These are phyloP conservation scores for Acanthamoeba royreba DNA, from an alignment of 208 protist genomes.

Conservation along the genomic window DNA sequence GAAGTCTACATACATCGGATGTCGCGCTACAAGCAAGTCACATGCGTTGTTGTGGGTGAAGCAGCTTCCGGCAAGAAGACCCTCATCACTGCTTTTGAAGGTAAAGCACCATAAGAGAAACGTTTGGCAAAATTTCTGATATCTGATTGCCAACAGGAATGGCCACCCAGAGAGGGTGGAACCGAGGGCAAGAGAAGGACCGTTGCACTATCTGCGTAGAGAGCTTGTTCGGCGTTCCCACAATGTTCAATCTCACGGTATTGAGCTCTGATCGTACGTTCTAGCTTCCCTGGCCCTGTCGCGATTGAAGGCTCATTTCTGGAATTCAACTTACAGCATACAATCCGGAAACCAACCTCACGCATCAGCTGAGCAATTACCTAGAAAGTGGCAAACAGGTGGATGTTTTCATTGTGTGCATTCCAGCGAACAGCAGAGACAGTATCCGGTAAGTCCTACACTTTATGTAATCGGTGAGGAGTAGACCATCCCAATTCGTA, in stretches of 20 bases:
- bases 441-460: not conserved
- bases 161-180: not conserved
- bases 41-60: not conserved
- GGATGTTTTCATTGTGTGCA: not conserved
- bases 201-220: not conserved
- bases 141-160: not conserved
- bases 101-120: no score
- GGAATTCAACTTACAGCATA: not conserved
- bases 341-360: not conserved
- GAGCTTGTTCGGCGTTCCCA: not conserved
- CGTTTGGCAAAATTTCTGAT: no score
- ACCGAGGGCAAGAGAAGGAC: slow-evolving; percentile 1
- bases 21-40: slow-evolving; percentile 12
- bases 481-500: no score
- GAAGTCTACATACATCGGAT: not conserved
- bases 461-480: no score
- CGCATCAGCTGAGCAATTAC: not conserved
- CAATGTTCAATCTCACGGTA: slow-evolving; percentile 32
- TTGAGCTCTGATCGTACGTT: not conserved
- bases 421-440: not conserved
- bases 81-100: slow-evolving; percentile 19
- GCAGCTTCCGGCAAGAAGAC: not conserved
- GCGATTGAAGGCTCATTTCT: not conserved
- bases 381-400: not conserved
- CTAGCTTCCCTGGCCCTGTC: not conserved